Conservation (phyloP, 192 early-diverging fungal species). For the Oehlia diaphana region DNA sequence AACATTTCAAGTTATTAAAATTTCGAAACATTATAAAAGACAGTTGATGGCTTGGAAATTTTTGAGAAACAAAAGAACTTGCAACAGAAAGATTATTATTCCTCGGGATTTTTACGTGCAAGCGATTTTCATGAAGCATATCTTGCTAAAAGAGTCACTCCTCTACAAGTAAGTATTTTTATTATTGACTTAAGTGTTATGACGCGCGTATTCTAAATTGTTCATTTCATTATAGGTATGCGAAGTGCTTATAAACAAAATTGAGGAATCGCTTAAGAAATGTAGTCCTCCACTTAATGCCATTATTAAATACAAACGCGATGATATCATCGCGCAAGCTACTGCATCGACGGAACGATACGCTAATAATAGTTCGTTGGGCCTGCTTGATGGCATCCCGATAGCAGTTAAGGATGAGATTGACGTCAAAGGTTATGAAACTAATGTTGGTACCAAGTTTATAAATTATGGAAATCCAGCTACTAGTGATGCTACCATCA, state of each 20-base stretch:
- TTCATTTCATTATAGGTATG: not conserved
- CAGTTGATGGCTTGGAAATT: slow-evolving; percentile 15
- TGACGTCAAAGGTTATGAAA: slow-evolving; percentile 56
- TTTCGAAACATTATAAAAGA: not conserved
- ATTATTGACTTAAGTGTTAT: not conserved
- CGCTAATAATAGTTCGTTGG: slow-evolving; percentile 42
- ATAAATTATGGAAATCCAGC: slow-evolving; percentile 53
- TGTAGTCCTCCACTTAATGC: slow-evolving; percentile 33
- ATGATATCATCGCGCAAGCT: slow-evolving; percentile 53
- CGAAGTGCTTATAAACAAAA: slow-evolving; percentile 5
- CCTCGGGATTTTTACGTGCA: not conserved
- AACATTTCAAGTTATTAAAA: not conserved
- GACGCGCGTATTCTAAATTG: not conserved
- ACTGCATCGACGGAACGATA: slow-evolving; percentile 58
- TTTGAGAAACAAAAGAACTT: not conserved
- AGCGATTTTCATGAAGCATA: slow-evolving; percentile 18
- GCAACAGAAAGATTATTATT: not conserved
- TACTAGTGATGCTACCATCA: slow-evolving; percentile 49
- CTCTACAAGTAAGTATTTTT: slow-evolving; percentile 19
- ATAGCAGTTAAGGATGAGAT: slow-evolving; percentile 76
- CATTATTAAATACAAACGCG: slow-evolving; percentile 35
- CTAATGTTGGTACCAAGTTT: slow-evolving; percentile 59
- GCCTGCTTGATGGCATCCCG: slow-evolving; percentile 73
- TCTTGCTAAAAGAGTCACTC: not conserved
- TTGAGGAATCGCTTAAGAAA: not conserved